Evolutionary conservation across 192 early-diverging fungal species (phyloP).

Genomic region (Backusella tarrabulga): DNA sequence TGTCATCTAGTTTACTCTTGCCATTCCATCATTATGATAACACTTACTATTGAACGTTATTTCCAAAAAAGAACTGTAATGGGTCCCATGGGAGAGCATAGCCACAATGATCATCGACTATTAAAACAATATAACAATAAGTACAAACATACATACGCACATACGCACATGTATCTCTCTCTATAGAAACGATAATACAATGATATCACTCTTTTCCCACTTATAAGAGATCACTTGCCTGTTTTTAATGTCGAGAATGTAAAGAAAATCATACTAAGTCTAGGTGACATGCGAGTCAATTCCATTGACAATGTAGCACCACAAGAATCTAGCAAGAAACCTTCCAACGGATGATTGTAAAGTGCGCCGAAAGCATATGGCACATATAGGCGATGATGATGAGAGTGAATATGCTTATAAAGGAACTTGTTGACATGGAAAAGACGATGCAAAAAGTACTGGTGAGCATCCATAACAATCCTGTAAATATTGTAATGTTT

Average conservation of each 20-base stretch:
- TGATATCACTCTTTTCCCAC: background rate
- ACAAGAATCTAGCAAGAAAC: slow-evolving; percentile 71
- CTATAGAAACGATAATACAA: background rate
- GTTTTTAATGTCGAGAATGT: slow-evolving; percentile 76
- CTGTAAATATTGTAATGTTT: slow-evolving; percentile 21
- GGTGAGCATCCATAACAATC: slow-evolving; percentile 51
- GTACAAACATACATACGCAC: background rate
- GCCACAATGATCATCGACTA: slow-evolving; percentile 82
- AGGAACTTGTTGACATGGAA: slow-evolving; percentile 69
- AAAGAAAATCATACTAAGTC: slow-evolving; percentile 67
- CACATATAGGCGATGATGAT: slow-evolving; percentile 74
- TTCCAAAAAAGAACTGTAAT: slow-evolving; percentile 64
- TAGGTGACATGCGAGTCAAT: slow-evolving; percentile 66
- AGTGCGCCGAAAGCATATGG: slow-evolving; percentile 81
- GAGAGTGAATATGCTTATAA: slow-evolving; percentile 73
- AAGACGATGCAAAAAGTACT: slow-evolving; percentile 75
- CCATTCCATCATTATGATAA: background rate
- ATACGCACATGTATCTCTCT: background rate
- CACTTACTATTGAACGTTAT: slow-evolving; percentile 49
- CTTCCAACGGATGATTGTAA: slow-evolving; percentile 83
- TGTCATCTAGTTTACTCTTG: background rate
- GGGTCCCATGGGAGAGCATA: slow-evolving; percentile 77
- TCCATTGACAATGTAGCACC: slow-evolving; percentile 64
- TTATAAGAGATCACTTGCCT: slow-evolving; percentile 13
- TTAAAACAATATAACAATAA: background rate